Base-by-base conservation (phyloP, 1,284 basidiomycete genomes). In the Rhodotorula mucilaginosa region DNA sequence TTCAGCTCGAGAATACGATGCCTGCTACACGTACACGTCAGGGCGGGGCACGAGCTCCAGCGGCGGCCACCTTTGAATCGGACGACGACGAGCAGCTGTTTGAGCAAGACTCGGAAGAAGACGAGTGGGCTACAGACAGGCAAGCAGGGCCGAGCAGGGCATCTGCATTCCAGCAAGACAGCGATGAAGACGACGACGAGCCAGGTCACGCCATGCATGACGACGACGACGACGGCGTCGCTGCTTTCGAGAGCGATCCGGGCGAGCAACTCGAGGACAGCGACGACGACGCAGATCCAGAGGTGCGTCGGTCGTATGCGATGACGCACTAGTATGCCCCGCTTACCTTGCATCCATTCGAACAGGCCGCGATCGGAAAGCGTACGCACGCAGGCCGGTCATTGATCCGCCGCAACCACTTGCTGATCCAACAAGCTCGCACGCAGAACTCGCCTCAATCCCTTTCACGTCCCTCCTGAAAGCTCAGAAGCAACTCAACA, bases 381-480 rank as follows among this genome's bases (percentile, higher is more conserved):
- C 54, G 63, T 64, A 23, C 18, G 54, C 16, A 19, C 26, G 39
- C 39, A 44, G 39, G 39, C 8, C 10, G 10, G 12, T 39, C 12
- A 12, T 39, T 39, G 39, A 39, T 39, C 10, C 44, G 10, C 23
- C 15, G 31, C n/a, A 5, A 18, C 31, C 15, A 31, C n/a, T 5
- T 12, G 10, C 46, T 69, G 46, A 64, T 54, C 44, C 39, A 26
- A 13, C 31, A 1, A 1, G 21, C 46, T 29, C 52, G 3, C 34
- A 3, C 47, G 52, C 70, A 76, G 75, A 76, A 62, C 64, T 76
- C 69, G 65, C 73, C 29, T 39, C 66, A 13, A 73, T 76, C 31
- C 74, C 75, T 0, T 76, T 76, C 59, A 61, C 59, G 6, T 66
- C 69, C n/a, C 67, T 76, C 21, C 61, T 76, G 48, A 75, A 75